A percentile compares a stretch with the other conserved stretches of the same genome.
These are phyloP conservation scores for Bruguiera gymnorhiza DNA, from an alignment of 345 rosid species.

Conservation along the genomic window DNA sequence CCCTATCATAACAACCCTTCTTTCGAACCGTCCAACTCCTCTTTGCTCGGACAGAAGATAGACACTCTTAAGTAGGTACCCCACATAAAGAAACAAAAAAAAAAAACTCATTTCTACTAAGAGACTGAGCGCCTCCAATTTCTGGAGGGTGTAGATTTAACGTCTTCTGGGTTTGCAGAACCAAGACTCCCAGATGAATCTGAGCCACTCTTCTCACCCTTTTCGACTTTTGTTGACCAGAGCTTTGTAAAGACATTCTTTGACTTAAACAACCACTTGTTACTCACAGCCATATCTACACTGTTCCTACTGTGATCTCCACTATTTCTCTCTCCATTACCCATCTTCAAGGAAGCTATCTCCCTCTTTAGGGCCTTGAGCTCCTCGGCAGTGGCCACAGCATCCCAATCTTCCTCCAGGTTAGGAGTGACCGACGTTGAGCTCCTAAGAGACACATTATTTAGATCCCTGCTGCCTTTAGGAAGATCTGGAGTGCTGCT, in stretches of 20 bases:
- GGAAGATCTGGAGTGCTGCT: constrained; percentile 82
- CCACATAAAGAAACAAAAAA: no score
- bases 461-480: constrained; percentile 49
- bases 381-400: constrained; percentile 63
- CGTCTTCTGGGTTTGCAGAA: constrained; percentile 51
- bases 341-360: constrained; percentile 53
- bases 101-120: constrained; percentile 25
- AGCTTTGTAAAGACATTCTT: constrained; percentile 64
- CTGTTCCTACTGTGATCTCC: constrained; percentile 29
- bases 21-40: no score
- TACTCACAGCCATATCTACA: constrained; percentile 37
- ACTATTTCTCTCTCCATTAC: constrained; percentile 37
- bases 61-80: no score
- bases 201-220: constrained; percentile 62
- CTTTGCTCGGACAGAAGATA: no score
- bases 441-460: constrained; percentile 53
- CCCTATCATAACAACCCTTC: no score
- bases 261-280: constrained; percentile 64
- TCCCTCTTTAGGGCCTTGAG: constrained; percentile 65
- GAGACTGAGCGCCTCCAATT: constrained; percentile 74
- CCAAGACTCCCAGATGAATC: constrained; percentile 75
- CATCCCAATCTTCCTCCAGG: constrained; percentile 84
- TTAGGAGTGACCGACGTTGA: constrained; percentile 62
- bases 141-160: constrained; percentile 63
- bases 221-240: constrained; percentile 56